These are phyloP conservation scores for Boletus reticulatus DNA, from an alignment of 768 basidiomycete species.

Conservation along the genomic window DNA sequence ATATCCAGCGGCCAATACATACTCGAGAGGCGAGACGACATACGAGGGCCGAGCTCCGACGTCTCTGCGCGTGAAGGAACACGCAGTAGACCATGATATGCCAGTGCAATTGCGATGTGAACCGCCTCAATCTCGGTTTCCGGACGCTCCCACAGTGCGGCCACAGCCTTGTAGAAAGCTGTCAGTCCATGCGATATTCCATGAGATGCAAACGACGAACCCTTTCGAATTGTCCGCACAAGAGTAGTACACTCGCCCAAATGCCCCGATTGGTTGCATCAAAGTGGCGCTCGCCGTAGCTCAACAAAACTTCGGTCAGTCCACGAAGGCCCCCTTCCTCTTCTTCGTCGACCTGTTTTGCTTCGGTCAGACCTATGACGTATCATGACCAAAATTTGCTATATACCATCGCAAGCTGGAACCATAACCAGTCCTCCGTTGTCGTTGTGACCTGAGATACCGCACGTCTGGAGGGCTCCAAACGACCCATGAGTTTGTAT, in stretches of 20 bases:
- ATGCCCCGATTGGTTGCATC: constrained; percentile 63
- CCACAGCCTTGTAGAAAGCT: constrained; percentile 63
- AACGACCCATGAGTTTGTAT: constrained; percentile 92
- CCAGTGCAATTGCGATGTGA: constrained; percentile 87
- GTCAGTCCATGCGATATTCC: not conserved
- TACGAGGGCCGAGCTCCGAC: constrained; percentile 81
- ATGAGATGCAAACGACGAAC: constrained; percentile 40
- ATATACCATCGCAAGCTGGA: constrained; percentile 82
- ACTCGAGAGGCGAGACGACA: constrained; percentile 26
- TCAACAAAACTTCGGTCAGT: constrained; percentile 70
- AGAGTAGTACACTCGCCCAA: constrained; percentile 82
- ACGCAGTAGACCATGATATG: constrained; percentile 90
- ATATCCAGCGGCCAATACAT: not conserved
- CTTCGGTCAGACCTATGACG: constrained; percentile 3
- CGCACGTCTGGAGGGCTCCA: constrained; percentile 78
- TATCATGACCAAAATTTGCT: not conserved
- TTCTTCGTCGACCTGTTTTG: constrained; percentile 68
- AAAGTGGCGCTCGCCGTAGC: constrained; percentile 82
- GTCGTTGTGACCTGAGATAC: constrained; percentile 85
- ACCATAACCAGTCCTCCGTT: constrained; percentile 98
- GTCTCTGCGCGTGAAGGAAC: constrained; percentile 80
- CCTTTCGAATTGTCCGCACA: constrained; percentile 93
- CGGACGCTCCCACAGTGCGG: constrained; percentile 83
- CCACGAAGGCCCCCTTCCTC: constrained; percentile 74
- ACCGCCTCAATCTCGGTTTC: constrained; percentile 92